phyloP scores from a whole-genome alignment of 495 filamentous ascomycete species.

The Daldinia childiae region DNA sequence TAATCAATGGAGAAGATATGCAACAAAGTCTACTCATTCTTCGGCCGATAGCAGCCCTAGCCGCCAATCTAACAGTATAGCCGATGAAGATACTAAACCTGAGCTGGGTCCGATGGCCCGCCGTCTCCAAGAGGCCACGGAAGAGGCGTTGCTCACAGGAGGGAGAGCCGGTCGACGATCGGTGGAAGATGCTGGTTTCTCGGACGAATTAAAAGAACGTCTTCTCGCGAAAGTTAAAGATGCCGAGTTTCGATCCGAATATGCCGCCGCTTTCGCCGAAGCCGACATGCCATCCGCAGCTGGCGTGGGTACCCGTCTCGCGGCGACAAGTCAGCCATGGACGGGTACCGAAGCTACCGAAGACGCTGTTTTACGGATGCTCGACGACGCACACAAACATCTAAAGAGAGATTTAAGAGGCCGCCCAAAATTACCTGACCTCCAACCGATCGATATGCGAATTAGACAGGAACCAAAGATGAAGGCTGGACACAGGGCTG shows the following conservation, averaged over 20 bases:
- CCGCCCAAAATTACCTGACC: conserved; percentile 61
- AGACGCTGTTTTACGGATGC: conserved; percentile 87
- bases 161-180: conserved; percentile 75
- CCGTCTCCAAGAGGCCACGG: conserved; percentile 79
- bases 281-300: conserved; percentile 70
- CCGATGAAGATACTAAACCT: conserved; percentile 1
- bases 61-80: conserved; percentile 4
- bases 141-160: conserved; percentile 77
- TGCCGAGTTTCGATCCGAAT: conserved; percentile 73
- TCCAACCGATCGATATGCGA: conserved; percentile 66
- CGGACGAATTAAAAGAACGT: conserved; percentile 78
- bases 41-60: background rate
- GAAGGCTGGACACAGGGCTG: conserved; percentile 67
- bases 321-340: conserved; percentile 80
- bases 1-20: conserved; percentile 23
- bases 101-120: conserved; percentile 73
- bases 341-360: conserved; percentile 75
- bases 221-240: conserved; percentile 78
- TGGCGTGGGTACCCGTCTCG: conserved; percentile 75
- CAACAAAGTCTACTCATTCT: conserved; percentile 19
- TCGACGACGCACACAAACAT: conserved; percentile 81
- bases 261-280: conserved; percentile 75
- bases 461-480: conserved; percentile 55
- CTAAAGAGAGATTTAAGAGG: conserved; percentile 59
- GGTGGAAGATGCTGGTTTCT: conserved; percentile 87